Percentiles rank a stretch among this genome's conserved stretches.
These are phyloP conservation scores for Aspergillus sp. DNA, from an alignment of 2,329 filamentous ascomycete species.

Conservation along the genomic window DNA sequence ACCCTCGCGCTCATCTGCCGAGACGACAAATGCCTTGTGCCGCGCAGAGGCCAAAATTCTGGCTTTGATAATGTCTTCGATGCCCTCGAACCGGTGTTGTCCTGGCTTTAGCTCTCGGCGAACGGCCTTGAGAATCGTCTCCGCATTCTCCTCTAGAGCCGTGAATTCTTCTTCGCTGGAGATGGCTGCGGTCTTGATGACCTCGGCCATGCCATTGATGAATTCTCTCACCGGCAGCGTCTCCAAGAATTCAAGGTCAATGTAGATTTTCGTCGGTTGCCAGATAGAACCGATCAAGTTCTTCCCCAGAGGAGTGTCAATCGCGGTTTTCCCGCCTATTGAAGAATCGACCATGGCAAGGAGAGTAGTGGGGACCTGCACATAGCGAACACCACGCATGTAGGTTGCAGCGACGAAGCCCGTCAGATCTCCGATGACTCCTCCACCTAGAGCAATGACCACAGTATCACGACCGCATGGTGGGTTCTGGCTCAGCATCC, in stretches of 20 bases:
- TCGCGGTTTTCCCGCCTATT: conserved; percentile 97
- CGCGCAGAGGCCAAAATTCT: conserved; percentile 87
- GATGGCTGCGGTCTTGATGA: conserved; percentile 96
- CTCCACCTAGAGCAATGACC: conserved; percentile 89
- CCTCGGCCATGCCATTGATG: conserved; percentile 98
- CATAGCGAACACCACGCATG: conserved; percentile 94
- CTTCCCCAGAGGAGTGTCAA: conserved; percentile 93
- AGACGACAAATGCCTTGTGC: conserved; percentile 93
- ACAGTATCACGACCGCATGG: conserved; percentile 92
- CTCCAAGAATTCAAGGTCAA: conserved; percentile 88
- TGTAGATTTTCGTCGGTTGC: conserved; percentile 92
- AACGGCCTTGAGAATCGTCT: conserved; percentile 71
- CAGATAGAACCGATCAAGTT: conserved; percentile 95
- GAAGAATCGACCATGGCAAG: conserved; percentile 98
- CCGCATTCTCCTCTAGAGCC: conserved; percentile 76
- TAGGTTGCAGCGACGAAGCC: conserved; percentile 97
- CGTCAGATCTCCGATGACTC: conserved; percentile 97
- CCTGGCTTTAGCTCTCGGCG: conserved; percentile 59
- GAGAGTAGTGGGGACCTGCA: conserved; percentile 93
- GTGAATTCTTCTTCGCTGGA: conserved; percentile 89
- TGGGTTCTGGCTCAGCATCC: conserved; percentile 81
- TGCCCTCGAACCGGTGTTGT: conserved; percentile 64
- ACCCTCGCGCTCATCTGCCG: conserved; percentile 89
- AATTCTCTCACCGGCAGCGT: conserved; percentile 89
- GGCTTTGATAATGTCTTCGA: conserved; percentile 69